phyloP scores from a whole-genome alignment of 2,329 filamentous ascomycete species.

The Fusarium nurragi region DNA sequence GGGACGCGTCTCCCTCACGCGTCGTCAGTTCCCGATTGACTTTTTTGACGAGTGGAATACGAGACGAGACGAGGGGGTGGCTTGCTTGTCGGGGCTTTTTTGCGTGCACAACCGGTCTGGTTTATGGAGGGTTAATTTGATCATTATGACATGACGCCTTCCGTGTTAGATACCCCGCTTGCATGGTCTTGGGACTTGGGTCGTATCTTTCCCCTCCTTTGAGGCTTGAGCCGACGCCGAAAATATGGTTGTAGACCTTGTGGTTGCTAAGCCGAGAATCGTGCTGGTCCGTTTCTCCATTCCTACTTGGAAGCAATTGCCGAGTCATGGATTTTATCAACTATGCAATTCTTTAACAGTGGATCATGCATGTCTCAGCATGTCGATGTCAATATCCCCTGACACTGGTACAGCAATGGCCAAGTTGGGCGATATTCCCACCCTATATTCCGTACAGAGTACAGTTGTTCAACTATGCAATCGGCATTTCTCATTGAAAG shows the following conservation, averaged over 20 bases:
- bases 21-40: slow-evolving; percentile 17
- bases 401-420: no score
- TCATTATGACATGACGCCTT: slow-evolving; percentile 19
- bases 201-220: slow-evolving; percentile 7
- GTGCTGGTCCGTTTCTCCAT: neutral
- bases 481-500: no score
- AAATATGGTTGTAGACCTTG: neutral
- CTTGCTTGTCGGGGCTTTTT: neutral
- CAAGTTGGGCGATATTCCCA: neutral
- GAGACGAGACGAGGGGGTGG: neutral
- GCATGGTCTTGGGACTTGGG: neutral
- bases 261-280: neutral
- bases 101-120: neutral
- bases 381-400: neutral
- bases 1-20: slow-evolving; percentile 32
- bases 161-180: slow-evolving; percentile 12
- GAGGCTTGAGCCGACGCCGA: neutral
- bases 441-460: neutral
- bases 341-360: neutral
- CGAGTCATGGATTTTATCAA: neutral
- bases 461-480: neutral
- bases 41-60: slow-evolving; percentile 1
- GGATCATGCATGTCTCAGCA: neutral
- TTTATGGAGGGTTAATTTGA: neutral
- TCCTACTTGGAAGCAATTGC: no score